phyloP scores from a whole-genome alignment of 1,284 basidiomycete species.

The Mycosarcoma mackinlayi region DNA sequence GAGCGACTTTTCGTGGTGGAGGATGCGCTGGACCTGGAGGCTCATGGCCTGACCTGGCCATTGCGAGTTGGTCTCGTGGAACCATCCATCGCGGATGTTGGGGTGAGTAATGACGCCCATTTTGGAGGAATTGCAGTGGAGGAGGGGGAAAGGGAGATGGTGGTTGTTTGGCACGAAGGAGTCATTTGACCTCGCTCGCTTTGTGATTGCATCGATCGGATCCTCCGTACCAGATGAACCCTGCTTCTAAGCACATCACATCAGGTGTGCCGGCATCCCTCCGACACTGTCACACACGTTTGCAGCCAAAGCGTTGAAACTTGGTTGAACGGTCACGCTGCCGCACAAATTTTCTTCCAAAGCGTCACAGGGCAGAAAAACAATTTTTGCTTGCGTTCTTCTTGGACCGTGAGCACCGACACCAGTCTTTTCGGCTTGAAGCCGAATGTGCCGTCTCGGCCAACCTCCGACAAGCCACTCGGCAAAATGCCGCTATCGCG shows the following conservation, averaged over 20 bases:
- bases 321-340: too few species aligned
- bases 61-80: conserved; percentile 91
- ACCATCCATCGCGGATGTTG: conserved; percentile 86
- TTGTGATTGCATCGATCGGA: background rate
- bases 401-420: conserved; percentile 22
- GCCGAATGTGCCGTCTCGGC: conserved; percentile 15
- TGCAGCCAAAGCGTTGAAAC: conserved; percentile 1
- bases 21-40: conserved; percentile 83
- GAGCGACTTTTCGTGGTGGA: conserved; percentile 91
- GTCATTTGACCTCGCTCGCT: too few species aligned
- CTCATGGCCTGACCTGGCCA: conserved; percentile 79
- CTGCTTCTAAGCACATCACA: background rate
- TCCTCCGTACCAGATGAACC: background rate
- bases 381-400: conserved; percentile 7
- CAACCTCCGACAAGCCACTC: background rate
- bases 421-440: conserved; percentile 14
- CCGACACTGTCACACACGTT: background rate
- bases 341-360: conserved; percentile 41
- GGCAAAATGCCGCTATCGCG: conserved; percentile 3
- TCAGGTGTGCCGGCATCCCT: background rate
- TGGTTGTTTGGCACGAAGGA: background rate
- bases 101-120: conserved; percentile 68
- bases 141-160: conserved; percentile 8
- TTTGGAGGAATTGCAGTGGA: too few species aligned
- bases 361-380: conserved; percentile 8